Base-by-base conservation (phyloP, 352 stramenopile genomes). In the Phytophthora chlamydospora region DNA sequence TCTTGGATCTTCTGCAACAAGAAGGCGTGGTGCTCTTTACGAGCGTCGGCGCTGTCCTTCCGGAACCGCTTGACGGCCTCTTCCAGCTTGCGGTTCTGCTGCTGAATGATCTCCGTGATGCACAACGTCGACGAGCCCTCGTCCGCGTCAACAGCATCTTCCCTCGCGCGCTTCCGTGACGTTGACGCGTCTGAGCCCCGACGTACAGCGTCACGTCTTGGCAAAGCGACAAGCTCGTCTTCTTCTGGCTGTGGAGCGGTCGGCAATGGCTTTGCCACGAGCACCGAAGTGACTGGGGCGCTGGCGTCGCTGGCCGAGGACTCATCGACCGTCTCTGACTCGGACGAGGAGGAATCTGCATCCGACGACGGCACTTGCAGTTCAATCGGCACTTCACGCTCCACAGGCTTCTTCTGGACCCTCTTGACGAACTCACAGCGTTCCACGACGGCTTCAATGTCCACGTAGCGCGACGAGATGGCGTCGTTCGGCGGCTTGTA, bases 51-150 rank as follows among this genome's bases (percentile, higher is more conserved):
- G 31, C 71, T 71, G 32, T 80, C 71, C 46, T 76, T 73, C n/a
- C 71, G 67, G 43, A 80, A 80, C 5, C 67, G 68, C 51, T 80
- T 73, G 21, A 80, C 59, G 9, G 69, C 67, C 11, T 52, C 21
- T 58, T 80, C 71, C 21, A 80, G 41, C 36, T 72, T 67, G 3
- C 29, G 32, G 44, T 61, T 80, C 49, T 80, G 71, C 14, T 63
- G 48, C 42, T 80, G 63, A 49, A 80, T 80, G 31, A 80, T 71
- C 17, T 76, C 51, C 32, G 66, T 63, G 14, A 80, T 60, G 46
- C 48, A 72, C 29, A 71, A 48, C 14, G 71, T 77, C 24, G 71
- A 57, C 12, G 64, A 66, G 5, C 19, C 46, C 6, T 56, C 51
- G 21, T 27, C 38, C 14, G 36, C 13, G 4, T 16, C 12, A 13